Evolutionary conservation across 371 early-diverging fungal genomes (phyloP).

Genomic region (Mucor mucedo): DNA sequence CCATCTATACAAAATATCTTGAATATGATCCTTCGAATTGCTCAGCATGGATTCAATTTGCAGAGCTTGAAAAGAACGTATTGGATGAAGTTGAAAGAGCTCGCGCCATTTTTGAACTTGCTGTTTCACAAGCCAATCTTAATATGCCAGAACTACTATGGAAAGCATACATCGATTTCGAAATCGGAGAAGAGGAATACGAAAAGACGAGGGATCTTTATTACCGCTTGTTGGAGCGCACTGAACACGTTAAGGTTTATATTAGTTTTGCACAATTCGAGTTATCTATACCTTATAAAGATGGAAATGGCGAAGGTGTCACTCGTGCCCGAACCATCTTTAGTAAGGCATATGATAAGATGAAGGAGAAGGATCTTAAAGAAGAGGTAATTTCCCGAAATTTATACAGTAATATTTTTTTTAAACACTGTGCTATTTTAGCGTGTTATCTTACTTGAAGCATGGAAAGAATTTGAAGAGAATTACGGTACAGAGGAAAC

Average conservation of each 20-base stretch:
- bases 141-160: constrained; percentile 98
- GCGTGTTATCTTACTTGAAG: constrained; percentile 86
- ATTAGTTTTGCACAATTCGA: constrained; percentile 94
- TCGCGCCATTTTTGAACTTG: constrained; percentile 90
- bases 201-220: constrained; percentile 81
- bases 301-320: constrained; percentile 47
- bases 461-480: constrained; percentile 92
- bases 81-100: constrained; percentile 89
- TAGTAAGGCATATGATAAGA: constrained; percentile 69
- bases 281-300: constrained; percentile 61
- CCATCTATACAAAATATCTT: constrained; percentile 86
- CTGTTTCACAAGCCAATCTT: constrained; percentile 81
- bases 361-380: constrained; percentile 72
- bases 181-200: constrained; percentile 83
- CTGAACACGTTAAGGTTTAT: constrained; percentile 97
- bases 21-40: constrained; percentile 86
- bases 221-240: constrained; percentile 81
- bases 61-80: constrained; percentile 80
- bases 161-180: constrained; percentile 98
- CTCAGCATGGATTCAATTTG: constrained; percentile 94
- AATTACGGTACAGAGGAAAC: constrained; percentile 66
- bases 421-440: constrained; percentile 22
- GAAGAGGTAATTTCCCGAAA: constrained; percentile 60
- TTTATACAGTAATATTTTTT: neutral
- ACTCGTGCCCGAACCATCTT: constrained; percentile 76